A percentile compares a stretch with the other conserved stretches of the same genome.
phyloP scores from a whole-genome alignment of 305 asterid species.

The Fraxinus ornus region DNA sequence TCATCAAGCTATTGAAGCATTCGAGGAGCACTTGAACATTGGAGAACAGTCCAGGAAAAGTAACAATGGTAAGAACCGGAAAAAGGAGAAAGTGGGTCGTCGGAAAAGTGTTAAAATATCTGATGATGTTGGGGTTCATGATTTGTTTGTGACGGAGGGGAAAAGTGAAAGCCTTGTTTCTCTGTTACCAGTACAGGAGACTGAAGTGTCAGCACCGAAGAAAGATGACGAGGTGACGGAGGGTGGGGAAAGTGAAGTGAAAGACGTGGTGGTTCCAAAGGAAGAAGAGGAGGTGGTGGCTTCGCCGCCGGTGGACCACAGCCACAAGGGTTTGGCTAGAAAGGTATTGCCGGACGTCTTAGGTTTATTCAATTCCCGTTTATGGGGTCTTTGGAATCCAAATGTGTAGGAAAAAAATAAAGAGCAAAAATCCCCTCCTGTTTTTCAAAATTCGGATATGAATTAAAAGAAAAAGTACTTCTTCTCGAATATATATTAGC shows the following conservation, averaged over 20 bases:
- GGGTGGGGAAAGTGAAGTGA: too few relatives aligned
- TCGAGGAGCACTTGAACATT: constrained; percentile 45
- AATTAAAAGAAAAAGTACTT: constrained; percentile 3
- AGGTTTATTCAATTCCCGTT: too few relatives aligned
- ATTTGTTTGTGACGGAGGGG: constrained; percentile 2
- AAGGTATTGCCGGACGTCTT: too few relatives aligned
- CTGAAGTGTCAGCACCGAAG: background rate
- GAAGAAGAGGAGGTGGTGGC: constrained; percentile 22
- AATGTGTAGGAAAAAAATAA: too few relatives aligned
- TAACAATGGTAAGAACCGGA: constrained; percentile 10
- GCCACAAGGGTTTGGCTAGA: too few relatives aligned
- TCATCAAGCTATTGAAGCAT: constrained; percentile 60
- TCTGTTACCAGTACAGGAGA: constrained; percentile 3
- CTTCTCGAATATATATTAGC: constrained; percentile 18
- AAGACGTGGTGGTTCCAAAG: too few relatives aligned
- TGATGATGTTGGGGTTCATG: background rate
- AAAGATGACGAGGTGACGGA: too few relatives aligned
- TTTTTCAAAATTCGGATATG: background rate
- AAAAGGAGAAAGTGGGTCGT: constrained; percentile 35
- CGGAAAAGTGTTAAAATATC: constrained; percentile 19
- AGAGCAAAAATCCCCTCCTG: background rate
- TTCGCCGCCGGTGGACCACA: background rate
- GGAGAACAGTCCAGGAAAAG: constrained; percentile 20
- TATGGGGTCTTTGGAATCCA: too few relatives aligned
- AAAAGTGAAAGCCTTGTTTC: constrained; percentile 16